Evolutionary conservation across 2,329 filamentous ascomycete species (phyloP).

Genomic region (Penicillium frequentans): DNA sequence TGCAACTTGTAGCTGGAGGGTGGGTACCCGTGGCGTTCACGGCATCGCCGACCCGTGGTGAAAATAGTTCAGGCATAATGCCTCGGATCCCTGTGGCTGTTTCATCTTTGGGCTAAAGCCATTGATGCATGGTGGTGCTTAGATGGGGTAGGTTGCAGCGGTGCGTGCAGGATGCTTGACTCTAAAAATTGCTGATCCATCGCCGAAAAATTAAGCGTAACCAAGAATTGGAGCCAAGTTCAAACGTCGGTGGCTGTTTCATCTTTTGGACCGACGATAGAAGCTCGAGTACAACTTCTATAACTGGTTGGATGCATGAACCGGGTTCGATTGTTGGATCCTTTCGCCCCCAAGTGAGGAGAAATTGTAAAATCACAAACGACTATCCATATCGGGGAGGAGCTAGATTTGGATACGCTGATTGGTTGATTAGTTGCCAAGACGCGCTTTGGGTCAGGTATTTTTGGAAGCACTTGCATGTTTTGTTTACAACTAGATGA

Average conservation of each 20-base stretch:
- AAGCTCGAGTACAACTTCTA: background rate
- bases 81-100: background rate
- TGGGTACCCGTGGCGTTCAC: too few species aligned
- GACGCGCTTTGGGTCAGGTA: background rate
- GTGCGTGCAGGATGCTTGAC: background rate
- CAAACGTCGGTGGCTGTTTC: background rate
- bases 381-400: background rate
- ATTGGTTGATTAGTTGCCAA: background rate
- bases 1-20: too few species aligned
- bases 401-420: background rate
- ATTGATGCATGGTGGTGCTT: background rate
- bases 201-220: background rate
- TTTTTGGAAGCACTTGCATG: background rate
- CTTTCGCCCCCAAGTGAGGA: background rate
- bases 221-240: background rate
- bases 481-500: background rate
- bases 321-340: background rate
- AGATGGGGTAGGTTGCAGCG: background rate
- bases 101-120: background rate
- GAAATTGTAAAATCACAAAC: background rate
- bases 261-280: background rate
- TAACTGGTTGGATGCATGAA: background rate
- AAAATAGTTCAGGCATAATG: background rate
- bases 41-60: background rate
- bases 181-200: background rate